These are phyloP conservation scores for Schrenkiella parvula DNA, from an alignment of 345 rosid genomes.

Conservation along the genomic window DNA sequence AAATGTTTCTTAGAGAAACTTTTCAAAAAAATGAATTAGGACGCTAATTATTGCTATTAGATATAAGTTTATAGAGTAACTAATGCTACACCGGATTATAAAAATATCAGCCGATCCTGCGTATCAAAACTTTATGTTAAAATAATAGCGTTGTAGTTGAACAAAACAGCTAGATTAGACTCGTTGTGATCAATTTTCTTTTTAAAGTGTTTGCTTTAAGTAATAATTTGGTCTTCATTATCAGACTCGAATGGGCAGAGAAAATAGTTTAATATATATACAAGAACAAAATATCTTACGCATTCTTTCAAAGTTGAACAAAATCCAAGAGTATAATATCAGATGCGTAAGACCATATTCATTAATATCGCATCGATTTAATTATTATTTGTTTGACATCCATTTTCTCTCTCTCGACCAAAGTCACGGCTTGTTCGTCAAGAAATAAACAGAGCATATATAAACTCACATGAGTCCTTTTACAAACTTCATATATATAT, in stretches of 20 bases:
- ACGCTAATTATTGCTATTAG: neutral
- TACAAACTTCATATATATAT: slow-evolving; percentile 12
- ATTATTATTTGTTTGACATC: neutral
- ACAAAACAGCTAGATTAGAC: slow-evolving; percentile 10
- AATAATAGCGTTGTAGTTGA: slow-evolving; percentile 17
- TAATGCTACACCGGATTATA: neutral
- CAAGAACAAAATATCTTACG: neutral
- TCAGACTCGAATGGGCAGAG: neutral
- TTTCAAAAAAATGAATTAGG: neutral
- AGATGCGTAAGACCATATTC: neutral
- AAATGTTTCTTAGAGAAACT: neutral
- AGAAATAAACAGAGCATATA: slow-evolving; percentile 24
- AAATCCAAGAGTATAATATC: neutral
- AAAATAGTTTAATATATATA: neutral
- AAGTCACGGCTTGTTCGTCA: slow-evolving; percentile 29
- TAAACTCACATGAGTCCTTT: neutral
- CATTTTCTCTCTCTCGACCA: neutral
- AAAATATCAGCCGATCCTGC: neutral
- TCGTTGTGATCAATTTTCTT: neutral
- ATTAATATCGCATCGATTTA: neutral
- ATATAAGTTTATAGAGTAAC: neutral
- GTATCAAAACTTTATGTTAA: neutral
- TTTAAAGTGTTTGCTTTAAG: neutral
- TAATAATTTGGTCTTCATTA: slow-evolving; percentile 9
- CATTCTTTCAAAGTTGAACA: neutral